A percentile compares a stretch with the other conserved stretches of the same genome.
phyloP scores from a whole-genome alignment of 2,329 filamentous ascomycete genomes.

The Beauveria scarabaeidicola region DNA sequence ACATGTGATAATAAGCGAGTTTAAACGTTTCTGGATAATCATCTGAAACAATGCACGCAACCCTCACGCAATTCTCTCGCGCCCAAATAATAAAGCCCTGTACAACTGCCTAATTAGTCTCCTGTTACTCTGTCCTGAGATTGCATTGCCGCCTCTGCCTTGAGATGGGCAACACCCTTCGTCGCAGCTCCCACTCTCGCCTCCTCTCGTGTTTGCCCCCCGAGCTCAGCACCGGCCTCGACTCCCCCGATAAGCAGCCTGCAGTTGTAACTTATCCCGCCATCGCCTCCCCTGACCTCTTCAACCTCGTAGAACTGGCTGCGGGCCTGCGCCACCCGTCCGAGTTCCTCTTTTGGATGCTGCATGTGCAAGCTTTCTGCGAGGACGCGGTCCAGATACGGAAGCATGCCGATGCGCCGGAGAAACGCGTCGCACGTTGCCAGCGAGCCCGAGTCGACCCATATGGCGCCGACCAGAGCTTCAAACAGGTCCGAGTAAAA shows the following conservation, averaged over 20 bases:
- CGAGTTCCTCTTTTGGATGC: constrained; percentile 62
- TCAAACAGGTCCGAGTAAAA: constrained; percentile 81
- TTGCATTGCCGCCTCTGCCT: constrained; percentile 7
- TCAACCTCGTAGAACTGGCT: constrained; percentile 46
- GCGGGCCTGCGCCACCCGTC: constrained; percentile 43
- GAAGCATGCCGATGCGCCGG: constrained; percentile 55
- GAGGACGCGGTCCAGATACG: constrained; percentile 54
- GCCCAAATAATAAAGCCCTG: background rate
- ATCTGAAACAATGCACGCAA: background rate
- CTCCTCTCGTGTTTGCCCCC: constrained; percentile 42
- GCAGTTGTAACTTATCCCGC: constrained; percentile 32
- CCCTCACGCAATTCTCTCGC: background rate
- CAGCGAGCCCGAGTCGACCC: constrained; percentile 65
- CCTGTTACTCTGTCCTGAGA: background rate
- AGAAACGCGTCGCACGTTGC: constrained; percentile 52
- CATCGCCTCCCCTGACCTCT: constrained; percentile 14
- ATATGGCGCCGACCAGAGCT: constrained; percentile 71
- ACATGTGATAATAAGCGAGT: background rate
- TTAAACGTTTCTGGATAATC: background rate
- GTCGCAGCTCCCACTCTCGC: constrained; percentile 48
- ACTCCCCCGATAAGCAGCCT: constrained; percentile 39
- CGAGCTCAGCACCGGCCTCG: constrained; percentile 35
- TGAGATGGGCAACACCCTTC: constrained; percentile 33
- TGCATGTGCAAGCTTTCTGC: constrained; percentile 46
- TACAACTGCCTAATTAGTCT: background rate